These are phyloP conservation scores for Rostrohypoxylon terebratum DNA, from an alignment of 495 filamentous ascomycete genomes.

Conservation along the genomic window DNA sequence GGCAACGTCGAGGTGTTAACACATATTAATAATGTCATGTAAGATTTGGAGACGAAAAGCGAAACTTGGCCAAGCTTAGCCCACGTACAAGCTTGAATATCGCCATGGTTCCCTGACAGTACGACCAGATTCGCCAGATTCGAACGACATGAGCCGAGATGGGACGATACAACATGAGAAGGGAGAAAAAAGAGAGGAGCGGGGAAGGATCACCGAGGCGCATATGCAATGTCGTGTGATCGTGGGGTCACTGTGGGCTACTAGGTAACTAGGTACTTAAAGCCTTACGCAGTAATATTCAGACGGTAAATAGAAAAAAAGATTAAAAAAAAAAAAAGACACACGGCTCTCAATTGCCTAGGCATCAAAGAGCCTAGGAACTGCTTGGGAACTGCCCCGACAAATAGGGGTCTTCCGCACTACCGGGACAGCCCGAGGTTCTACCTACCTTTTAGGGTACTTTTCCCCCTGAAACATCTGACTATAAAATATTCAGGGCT, in stretches of 20 bases:
- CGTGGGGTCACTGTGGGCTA: conserved; percentile 40
- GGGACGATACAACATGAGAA: conserved; percentile 38
- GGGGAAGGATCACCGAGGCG: conserved; percentile 36
- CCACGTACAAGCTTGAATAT: conserved; percentile 25
- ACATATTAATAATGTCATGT: neutral
- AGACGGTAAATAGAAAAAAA: conserved; percentile 28
- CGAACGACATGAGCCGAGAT: conserved; percentile 49
- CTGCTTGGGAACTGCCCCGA: neutral
- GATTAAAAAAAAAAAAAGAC: too few species aligned
- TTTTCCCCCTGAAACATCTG: conserved; percentile 8
- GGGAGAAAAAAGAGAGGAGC: conserved; percentile 9
- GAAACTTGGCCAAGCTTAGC: conserved; percentile 9
- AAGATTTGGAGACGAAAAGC: conserved; percentile 12
- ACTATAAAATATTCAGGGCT: conserved; percentile 27
- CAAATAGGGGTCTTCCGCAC: conserved; percentile 24
- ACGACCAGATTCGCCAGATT: conserved; percentile 28
- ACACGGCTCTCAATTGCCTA: neutral
- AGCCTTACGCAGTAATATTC: neutral
- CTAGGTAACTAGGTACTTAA: too few species aligned
- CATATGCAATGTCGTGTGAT: conserved; percentile 50
- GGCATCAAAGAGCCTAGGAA: neutral
- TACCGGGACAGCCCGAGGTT: conserved; percentile 43
- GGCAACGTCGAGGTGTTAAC: conserved; percentile 21
- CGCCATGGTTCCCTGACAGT: conserved; percentile 17
- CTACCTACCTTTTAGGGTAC: neutral